phyloP scores from a whole-genome alignment of 129 eudicot genomes.

The Escallonia herrerae region DNA sequence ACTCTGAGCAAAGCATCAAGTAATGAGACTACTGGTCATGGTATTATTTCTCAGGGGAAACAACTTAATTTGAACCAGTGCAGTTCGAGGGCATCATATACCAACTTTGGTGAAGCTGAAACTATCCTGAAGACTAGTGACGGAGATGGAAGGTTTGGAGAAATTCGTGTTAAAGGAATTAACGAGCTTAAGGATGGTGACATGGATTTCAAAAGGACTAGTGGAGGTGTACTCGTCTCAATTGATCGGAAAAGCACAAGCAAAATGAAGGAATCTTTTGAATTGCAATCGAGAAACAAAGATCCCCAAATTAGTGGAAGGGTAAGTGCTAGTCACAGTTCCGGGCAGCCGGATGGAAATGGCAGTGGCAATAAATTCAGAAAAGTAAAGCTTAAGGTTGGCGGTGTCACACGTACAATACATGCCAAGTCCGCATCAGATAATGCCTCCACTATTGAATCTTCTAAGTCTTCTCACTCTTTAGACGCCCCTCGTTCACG shows the following conservation, averaged over 20 bases:
- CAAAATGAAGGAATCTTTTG: neutral
- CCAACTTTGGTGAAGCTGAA: slow-evolving; percentile 33
- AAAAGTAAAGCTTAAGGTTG: slow-evolving; percentile 73
- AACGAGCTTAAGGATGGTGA: slow-evolving; percentile 14
- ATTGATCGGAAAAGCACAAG: neutral
- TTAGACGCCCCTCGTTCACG: slow-evolving; percentile 19
- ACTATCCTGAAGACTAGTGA: slow-evolving; percentile 18
- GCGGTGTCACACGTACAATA: slow-evolving; percentile 61
- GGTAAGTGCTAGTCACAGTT: too few relatives aligned
- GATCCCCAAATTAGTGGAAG: too few relatives aligned
- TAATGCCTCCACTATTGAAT: slow-evolving; percentile 25
- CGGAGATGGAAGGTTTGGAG: slow-evolving; percentile 14
- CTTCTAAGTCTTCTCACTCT: slow-evolving; percentile 8
- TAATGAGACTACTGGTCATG: slow-evolving; percentile 30
- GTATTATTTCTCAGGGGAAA: slow-evolving; percentile 4
- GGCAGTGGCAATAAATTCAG: slow-evolving; percentile 39
- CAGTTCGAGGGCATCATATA: slow-evolving; percentile 32
- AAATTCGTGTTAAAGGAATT: slow-evolving; percentile 5
- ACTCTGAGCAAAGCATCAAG: slow-evolving; percentile 38
- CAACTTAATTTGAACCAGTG: slow-evolving; percentile 24
- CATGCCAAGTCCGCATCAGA: slow-evolving; percentile 36
- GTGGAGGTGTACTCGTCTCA: slow-evolving; percentile 22
- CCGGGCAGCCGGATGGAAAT: slow-evolving; percentile 23
- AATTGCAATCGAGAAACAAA: too few relatives aligned
- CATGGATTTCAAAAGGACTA: slow-evolving; percentile 3